Conservation (phyloP, 2,329 filamentous ascomycete genomes). For the Arthrobotrys megalospora region DNA sequence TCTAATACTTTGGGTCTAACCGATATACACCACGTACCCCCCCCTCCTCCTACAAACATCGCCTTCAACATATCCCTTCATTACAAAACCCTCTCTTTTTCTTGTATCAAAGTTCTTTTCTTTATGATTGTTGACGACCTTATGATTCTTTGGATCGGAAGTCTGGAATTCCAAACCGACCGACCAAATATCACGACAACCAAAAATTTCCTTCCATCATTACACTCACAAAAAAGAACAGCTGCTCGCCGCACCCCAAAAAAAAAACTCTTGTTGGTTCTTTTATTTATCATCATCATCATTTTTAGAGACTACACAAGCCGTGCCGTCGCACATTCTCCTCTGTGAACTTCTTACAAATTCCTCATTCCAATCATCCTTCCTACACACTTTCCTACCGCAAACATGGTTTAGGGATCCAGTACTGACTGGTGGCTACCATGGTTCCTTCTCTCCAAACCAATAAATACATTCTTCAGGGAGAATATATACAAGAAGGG, state of each 20-base stretch:
- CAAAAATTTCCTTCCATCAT: conserved; percentile 45
- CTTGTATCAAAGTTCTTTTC: conserved; percentile 60
- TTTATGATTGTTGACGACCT: conserved; percentile 59
- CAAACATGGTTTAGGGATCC: not conserved
- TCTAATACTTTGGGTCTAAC: conserved; percentile 15
- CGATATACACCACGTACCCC: conserved; percentile 7
- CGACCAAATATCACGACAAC: conserved; percentile 53
- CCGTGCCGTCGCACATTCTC: conserved; percentile 59
- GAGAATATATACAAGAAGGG: conserved; percentile 43
- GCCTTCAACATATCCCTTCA: conserved; percentile 15
- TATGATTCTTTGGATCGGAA: conserved; percentile 53
- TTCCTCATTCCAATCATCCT: conserved; percentile 9
- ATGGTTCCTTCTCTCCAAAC: conserved; percentile 18
- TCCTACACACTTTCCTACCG: conserved; percentile 2
- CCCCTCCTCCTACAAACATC: conserved; percentile 3
- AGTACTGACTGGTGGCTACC: conserved; percentile 6
- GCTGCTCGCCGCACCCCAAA: conserved; percentile 58
- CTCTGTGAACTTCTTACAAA: conserved; percentile 37
- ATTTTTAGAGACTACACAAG: conserved; percentile 30
- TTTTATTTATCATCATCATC: conserved; percentile 14
- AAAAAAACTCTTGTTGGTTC: conserved; percentile 51
- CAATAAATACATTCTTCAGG: conserved; percentile 44
- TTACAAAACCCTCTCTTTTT: conserved; percentile 33
- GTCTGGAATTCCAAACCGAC: conserved; percentile 20
- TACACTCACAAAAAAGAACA: conserved; percentile 59